Evolutionary conservation across 495 filamentous ascomycete genomes (phyloP), one percentile per base, ranked within the genome.

Genomic region (Parachaetomium inaequale): DNA sequence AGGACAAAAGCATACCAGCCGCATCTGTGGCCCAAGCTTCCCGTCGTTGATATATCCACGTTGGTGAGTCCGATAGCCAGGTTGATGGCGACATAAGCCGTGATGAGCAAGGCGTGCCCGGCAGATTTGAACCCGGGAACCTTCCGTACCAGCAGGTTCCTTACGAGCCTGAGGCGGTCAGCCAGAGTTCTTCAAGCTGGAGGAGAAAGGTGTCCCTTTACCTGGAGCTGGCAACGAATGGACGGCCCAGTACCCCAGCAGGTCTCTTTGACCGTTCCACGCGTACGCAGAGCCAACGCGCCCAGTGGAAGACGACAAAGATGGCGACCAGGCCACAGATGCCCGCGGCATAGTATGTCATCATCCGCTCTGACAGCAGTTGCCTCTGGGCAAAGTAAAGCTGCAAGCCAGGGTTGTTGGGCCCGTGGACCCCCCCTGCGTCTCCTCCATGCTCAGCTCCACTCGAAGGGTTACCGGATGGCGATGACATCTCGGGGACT

Each of bases 21-120:
- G 63, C 80, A 76, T 28, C 82, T 70, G 34, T 75, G 66, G 29
- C 73, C 70, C 29, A 76, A 58, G 34, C 74, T 68, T 14, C 68
- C 63, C 42, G 68, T 12, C 6, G 62, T 61, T 26, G 62, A 74
- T 46, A 67, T 70, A 51, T 80, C 70, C 6, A 83, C 62, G 50
- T 77, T 72, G 7, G 75, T 81, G 57, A 86, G 79, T 10, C 69
- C 74, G 50, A 86, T 68, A 7, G 76, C 65, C 26, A 77, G 64
- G 63, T 86, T 85, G 63, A 84, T 75, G 17, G 71, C 78, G 53
- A 82, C 76, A 63, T 81, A 85, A 14, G 68, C 66, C 6, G 68
- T 52, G 7, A 84, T 75, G 7, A 84, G 56, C 21, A 81, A 43
- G 21, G 76, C 77, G 72, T 83, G 79, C 11, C 82, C 83, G 0